Evolutionary conservation across 2,329 filamentous ascomycete genomes (phyloP).

Genomic region (Aphanocladium album): DNA sequence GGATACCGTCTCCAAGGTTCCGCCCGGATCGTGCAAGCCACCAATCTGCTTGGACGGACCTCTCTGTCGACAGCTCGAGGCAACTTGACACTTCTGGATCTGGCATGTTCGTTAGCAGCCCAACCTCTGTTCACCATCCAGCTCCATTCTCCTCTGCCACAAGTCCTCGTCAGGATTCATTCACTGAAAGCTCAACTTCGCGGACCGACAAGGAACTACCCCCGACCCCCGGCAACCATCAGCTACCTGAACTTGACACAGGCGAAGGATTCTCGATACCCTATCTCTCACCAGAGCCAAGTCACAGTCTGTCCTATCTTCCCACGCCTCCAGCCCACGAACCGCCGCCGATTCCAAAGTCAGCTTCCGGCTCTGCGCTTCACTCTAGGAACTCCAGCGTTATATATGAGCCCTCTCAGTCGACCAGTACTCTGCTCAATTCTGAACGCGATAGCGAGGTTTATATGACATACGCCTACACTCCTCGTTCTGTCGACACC

Average conservation of each 20-base stretch:
- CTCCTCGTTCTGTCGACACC: conserved; percentile 42
- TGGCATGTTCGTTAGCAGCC: conserved; percentile 4
- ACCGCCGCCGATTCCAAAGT: conserved; percentile 44
- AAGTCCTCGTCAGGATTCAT: conserved; percentile 2
- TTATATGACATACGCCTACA: conserved; percentile 37
- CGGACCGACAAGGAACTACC: conserved; percentile 22
- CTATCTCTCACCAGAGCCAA: conserved; percentile 34
- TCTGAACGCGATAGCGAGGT: conserved; percentile 44
- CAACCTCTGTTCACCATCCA: neutral
- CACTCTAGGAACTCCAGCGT: conserved; percentile 38
- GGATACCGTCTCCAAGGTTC: conserved; percentile 40
- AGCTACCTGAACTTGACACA: conserved; percentile 47
- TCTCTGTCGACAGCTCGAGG: conserved; percentile 51
- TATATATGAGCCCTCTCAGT: conserved; percentile 34
- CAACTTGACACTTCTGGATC: conserved; percentile 10
- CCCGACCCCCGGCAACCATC: conserved; percentile 28
- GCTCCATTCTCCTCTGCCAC: neutral
- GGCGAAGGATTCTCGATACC: conserved; percentile 47
- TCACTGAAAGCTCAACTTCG: neutral
- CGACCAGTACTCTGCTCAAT: conserved; percentile 36
- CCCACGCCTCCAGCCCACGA: conserved; percentile 46
- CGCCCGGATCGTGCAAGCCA: conserved; percentile 47
- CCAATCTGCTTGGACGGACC: conserved; percentile 57
- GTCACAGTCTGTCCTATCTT: conserved; percentile 26
- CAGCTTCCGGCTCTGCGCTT: conserved; percentile 29